Conservation (phyloP, 2,329 filamentous ascomycete genomes). For the Aschersonia sp. region DNA sequence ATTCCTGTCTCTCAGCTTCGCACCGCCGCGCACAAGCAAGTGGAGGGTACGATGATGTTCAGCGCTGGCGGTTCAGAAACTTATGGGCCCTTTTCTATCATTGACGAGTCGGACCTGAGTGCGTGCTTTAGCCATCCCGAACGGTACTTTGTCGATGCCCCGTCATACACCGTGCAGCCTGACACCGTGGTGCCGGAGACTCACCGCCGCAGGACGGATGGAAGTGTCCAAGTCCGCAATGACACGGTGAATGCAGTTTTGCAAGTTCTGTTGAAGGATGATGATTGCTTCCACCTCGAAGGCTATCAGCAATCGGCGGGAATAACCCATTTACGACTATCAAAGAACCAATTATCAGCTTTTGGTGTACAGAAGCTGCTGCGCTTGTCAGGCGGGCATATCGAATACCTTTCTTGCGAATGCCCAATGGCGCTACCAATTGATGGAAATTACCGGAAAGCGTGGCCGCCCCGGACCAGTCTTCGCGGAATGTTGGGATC, state of each 20-base stretch:
- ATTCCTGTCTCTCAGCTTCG: conserved; percentile 18
- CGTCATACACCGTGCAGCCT: conserved; percentile 13
- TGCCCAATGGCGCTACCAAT: conserved; percentile 17
- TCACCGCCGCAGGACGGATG: background rate
- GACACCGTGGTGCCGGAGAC: background rate
- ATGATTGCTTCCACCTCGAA: conserved; percentile 3
- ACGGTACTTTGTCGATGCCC: conserved; percentile 33
- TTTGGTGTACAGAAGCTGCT: conserved; percentile 28
- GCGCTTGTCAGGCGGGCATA: conserved; percentile 23
- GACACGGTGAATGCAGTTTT: conserved; percentile 15
- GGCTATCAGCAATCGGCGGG: conserved; percentile 10
- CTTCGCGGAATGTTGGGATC: conserved; percentile 29
- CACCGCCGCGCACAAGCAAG: conserved; percentile 21
- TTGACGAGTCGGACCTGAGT: conserved; percentile 34
- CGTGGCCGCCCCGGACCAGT: conserved; percentile 15
- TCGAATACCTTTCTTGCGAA: conserved; percentile 39
- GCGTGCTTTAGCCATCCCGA: conserved; percentile 27
- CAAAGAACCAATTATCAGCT: conserved; percentile 31
- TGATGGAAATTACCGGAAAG: conserved; percentile 1
- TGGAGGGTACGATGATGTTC: conserved; percentile 29
- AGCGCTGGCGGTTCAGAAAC: conserved; percentile 13
- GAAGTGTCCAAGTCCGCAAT: conserved; percentile 5
- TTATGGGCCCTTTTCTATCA: conserved; percentile 26
- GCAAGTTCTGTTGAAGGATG: conserved; percentile 8
- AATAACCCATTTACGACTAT: conserved; percentile 40